Percentiles rank a stretch among this genome's conserved stretches.
Conservation (phyloP, 1,139 yeast genomes). For the Citeromyces hawaiiensis region DNA sequence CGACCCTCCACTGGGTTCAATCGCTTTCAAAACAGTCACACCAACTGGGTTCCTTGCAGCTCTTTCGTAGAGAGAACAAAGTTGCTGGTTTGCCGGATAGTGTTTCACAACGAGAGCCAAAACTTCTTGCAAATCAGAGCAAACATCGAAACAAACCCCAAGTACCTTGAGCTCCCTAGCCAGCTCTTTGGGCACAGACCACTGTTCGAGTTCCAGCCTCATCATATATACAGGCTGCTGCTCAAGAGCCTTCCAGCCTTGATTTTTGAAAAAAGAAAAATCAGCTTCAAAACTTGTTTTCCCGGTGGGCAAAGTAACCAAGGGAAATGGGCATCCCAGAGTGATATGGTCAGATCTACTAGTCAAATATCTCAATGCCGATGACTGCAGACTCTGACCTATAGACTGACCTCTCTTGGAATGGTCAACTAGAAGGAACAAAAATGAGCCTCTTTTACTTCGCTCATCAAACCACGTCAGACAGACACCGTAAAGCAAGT, state of each 20-base stretch:
- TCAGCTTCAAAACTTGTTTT: constrained; percentile 4
- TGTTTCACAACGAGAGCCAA: constrained; percentile 21
- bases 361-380: constrained; percentile 43
- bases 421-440: constrained; percentile 40
- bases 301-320: constrained; percentile 27
- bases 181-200: constrained; percentile 44
- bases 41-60: constrained; percentile 3
- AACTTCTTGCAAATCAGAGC: constrained; percentile 27
- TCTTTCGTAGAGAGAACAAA: constrained; percentile 17
- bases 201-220: constrained; percentile 24
- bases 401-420: constrained; percentile 43
- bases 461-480: constrained; percentile 37
- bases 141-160: constrained; percentile 45
- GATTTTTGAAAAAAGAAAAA: constrained; percentile 7
- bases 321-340: constrained; percentile 41
- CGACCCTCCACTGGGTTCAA: constrained; percentile 39
- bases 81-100: constrained; percentile 9
- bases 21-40: constrained; percentile 39
- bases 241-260: constrained; percentile 9
- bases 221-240: constrained; percentile 16
- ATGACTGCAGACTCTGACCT: constrained; percentile 41
- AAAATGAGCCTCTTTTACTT: constrained; percentile 27
- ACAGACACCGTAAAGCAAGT: constrained; percentile 43
- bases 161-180: constrained; percentile 45
- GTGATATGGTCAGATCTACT: constrained; percentile 26